Conservation (phyloP, 257 asterid genomes). For the Rhazya stricta region DNA sequence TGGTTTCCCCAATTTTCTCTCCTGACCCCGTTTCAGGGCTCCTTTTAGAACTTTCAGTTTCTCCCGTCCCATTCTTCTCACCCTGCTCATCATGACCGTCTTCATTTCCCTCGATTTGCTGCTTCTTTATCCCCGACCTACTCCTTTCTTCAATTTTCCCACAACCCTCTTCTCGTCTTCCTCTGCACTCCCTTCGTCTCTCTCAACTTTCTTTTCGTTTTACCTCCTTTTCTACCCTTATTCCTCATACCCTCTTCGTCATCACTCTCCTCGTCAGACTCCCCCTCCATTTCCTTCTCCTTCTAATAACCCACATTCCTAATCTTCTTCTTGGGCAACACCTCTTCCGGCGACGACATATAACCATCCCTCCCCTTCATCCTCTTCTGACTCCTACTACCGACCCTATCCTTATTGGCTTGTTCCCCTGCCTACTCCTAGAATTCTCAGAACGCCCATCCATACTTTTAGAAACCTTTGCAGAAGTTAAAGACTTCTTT, state of each 20-base stretch:
- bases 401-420: background rate
- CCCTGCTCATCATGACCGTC: background rate
- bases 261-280: background rate
- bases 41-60: background rate
- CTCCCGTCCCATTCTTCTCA: background rate
- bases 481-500: background rate
- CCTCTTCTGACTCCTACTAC: constrained; percentile 3
- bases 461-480: constrained; percentile 5
- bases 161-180: background rate
- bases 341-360: constrained; percentile 22
- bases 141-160: background rate
- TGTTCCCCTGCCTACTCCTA: background rate
- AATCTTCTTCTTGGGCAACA: constrained; percentile 24
- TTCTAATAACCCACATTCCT: constrained; percentile 1
- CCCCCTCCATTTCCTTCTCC: background rate
- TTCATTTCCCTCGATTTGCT: background rate
- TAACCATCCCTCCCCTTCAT: constrained; percentile 1
- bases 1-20: background rate
- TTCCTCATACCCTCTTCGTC: background rate
- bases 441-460: background rate
- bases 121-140: constrained; percentile 4
- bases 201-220: constrained; percentile 1
- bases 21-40: background rate
- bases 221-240: background rate
- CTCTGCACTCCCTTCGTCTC: background rate